These are phyloP conservation scores for Globisporangium spinosum DNA, from an alignment of 352 stramenopile species.

Conservation along the genomic window DNA sequence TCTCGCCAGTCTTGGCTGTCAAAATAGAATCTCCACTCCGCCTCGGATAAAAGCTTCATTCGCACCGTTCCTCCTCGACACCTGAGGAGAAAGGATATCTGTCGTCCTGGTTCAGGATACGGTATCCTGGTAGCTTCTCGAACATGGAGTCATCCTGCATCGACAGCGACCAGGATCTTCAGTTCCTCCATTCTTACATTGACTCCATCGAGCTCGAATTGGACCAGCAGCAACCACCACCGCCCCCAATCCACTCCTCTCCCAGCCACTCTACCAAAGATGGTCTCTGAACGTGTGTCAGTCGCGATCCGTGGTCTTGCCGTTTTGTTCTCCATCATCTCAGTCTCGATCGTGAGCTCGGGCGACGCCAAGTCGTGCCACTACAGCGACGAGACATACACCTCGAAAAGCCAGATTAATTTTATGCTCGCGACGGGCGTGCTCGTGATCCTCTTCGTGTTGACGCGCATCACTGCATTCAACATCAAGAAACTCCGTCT, in stretches of 20 bases:
- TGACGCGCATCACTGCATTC: conserved; percentile 42
- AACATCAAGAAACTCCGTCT: conserved; percentile 52
- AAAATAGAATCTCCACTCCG: background rate
- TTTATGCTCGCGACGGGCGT: conserved; percentile 47
- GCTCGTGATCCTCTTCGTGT: conserved; percentile 32
- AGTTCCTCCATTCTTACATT: conserved; percentile 3
- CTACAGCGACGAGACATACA: conserved; percentile 48
- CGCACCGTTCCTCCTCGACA: background rate
- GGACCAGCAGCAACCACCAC: background rate
- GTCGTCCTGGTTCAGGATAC: background rate
- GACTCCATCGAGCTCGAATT: background rate
- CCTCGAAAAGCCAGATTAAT: conserved; percentile 50
- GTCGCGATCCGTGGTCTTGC: conserved; percentile 37
- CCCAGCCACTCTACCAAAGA: background rate
- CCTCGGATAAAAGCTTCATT: background rate
- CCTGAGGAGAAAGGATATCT: background rate
- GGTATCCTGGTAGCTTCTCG: background rate
- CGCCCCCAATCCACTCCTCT: background rate
- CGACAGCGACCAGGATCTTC: background rate
- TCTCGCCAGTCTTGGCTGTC: background rate
- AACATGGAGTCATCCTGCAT: background rate
- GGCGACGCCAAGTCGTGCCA: conserved; percentile 51
- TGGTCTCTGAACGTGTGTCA: conserved; percentile 36
- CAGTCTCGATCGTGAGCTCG: conserved; percentile 30
- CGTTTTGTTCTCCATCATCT: conserved; percentile 41